A percentile compares a stretch with the other conserved stretches of the same genome.
These are phyloP conservation scores for Vitis cinerea DNA, from an alignment of 164 flowering plant genomes.

Conservation along the genomic window DNA sequence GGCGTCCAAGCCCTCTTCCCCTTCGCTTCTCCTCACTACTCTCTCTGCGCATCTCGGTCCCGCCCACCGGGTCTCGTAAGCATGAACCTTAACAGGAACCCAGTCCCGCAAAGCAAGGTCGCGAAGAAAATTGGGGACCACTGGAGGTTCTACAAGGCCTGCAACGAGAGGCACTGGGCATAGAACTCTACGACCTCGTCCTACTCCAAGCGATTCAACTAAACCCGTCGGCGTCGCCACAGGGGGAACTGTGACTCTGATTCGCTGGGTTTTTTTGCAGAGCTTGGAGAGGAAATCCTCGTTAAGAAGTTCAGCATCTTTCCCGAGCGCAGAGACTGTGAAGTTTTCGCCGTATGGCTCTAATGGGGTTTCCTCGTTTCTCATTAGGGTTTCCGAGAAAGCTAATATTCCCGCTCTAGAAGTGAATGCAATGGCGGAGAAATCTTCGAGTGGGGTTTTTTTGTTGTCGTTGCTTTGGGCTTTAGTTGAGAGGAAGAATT, in stretches of 20 bases:
- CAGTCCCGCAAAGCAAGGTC: conserved; percentile 44
- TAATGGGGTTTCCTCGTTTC: conserved; percentile 27
- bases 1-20: conserved; percentile 40
- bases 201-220: conserved; percentile 50
- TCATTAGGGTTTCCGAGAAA: conserved; percentile 27
- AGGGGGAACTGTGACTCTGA: conserved; percentile 46
- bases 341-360: conserved; percentile 36
- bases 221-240: conserved; percentile 53
- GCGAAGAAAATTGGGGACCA: conserved; percentile 54
- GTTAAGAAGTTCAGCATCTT: conserved; percentile 53
- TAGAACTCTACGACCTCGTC: conserved; percentile 43
- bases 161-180: conserved; percentile 70
- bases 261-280: conserved; percentile 29
- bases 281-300: conserved; percentile 27
- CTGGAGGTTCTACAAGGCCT: conserved; percentile 67
- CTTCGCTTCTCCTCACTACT: conserved; percentile 23
- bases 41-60: conserved; percentile 43
- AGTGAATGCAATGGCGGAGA: conserved; percentile 75
- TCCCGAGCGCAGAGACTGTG: conserved; percentile 60
- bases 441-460: conserved; percentile 18
- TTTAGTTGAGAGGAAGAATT: conserved; percentile 28
- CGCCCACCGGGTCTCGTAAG: conserved; percentile 77
- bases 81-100: conserved; percentile 49
- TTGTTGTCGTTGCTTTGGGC: neutral
- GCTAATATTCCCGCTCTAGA: conserved; percentile 65